Base-by-base conservation (phyloP, 164 flowering plant species). In the Chloranthus sessilifolius region DNA sequence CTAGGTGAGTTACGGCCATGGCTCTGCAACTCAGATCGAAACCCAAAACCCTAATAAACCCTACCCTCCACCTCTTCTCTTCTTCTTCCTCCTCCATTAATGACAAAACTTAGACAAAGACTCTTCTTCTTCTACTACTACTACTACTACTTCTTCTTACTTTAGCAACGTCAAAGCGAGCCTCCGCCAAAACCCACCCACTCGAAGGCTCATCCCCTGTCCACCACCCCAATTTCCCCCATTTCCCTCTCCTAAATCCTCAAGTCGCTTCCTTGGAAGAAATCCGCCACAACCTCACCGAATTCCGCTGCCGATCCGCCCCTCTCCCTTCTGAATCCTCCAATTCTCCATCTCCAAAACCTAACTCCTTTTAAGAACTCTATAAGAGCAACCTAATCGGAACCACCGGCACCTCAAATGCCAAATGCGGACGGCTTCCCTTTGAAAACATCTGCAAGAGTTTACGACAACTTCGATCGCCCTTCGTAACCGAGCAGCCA, bases 271-370 rank as follows among this genome's bases (percentile, higher is more conserved):
- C 74, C 4, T 16, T 70, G 1, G 75, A 77, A 1, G 85, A 80
- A 46, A 76, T 85, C 50, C 68, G 69, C 1, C 64, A 67, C 30
- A 76, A 72, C 31, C 77, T 85, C 55, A 50, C 80, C 27, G 74
- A 73, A 47, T 85, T 73, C 53, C 79, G 79, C 33, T 60, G 53
- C 6, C 62, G 71, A 41, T 40, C 83, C 28, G 42, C 75, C 8
- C 56, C 58, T 1, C 68, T 80, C 3, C 53, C 72, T 0, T 61
- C 71, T 1, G 31, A 5, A 25, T 2, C 58, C 25, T 17, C 56
- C 0, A 7, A 52, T 34, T 35, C 65, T 3, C 16, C 62, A 0
- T 36, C 66, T 21, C 16, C 69, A 22, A 65, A 53, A 41, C 26
- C 27, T 2, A 20, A 71, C 12, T 74, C 83, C 5, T 72, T 82